A percentile compares a stretch with the other conserved stretches of the same genome.
Conservation (phyloP, 1,284 basidiomycete genomes). For the Heterobasidion annosum region DNA sequence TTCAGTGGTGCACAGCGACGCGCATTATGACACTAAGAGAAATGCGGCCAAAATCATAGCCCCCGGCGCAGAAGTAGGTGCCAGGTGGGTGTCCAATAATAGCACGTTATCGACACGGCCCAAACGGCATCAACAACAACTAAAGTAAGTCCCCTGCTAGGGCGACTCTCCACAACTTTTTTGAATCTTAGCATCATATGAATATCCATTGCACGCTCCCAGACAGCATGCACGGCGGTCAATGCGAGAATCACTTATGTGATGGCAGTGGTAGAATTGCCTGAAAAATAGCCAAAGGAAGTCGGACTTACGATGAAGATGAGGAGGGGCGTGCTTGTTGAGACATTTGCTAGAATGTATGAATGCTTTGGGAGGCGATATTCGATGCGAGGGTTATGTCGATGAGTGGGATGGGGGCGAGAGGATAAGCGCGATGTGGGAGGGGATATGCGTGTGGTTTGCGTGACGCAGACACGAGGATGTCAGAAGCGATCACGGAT, state of each 20-base stretch:
- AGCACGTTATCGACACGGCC: constrained; percentile 1
- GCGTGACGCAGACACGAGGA: neutral
- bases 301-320: constrained; percentile 23
- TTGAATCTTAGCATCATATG: too few relatives aligned
- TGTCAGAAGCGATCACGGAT: neutral
- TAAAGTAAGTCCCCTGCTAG: too few relatives aligned
- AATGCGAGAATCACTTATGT: too few relatives aligned
- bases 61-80: neutral
- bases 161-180: too few relatives aligned
- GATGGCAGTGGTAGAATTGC: too few relatives aligned
- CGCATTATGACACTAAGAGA: constrained; percentile 3
- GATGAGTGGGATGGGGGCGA: constrained; percentile 5
- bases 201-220: too few relatives aligned
- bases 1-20: too few relatives aligned
- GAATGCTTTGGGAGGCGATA: neutral
- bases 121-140: too few relatives aligned
- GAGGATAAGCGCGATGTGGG: constrained; percentile 3
- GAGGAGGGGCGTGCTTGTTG: constrained; percentile 21
- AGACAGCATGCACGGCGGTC: too few relatives aligned
- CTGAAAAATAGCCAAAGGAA: neutral
- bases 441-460: constrained; percentile 3
- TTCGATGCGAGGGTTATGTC: neutral
- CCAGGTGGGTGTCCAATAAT: neutral
- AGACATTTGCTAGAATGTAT: constrained; percentile 16
- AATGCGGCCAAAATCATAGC: neutral